Evolutionary conservation across 306 rosid genomes (phyloP).

Genomic region (Trifolium pratense): DNA sequence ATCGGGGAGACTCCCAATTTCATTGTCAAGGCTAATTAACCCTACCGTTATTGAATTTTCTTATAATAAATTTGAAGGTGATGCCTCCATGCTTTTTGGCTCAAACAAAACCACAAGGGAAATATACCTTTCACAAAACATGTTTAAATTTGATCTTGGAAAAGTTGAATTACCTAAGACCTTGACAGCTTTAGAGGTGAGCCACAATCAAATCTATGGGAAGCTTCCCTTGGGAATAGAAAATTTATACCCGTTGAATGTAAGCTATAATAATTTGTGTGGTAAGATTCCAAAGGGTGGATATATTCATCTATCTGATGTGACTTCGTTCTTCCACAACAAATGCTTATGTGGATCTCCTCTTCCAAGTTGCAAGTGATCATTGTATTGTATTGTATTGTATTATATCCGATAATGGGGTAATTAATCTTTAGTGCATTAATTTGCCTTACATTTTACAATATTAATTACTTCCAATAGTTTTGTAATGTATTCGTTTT

Average conservation of each 20-base stretch:
- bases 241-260: slow-evolving; percentile 45
- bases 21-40: slow-evolving; percentile 36
- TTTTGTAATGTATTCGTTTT: not conserved
- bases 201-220: slow-evolving; percentile 54
- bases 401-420: not conserved
- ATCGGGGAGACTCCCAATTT: slow-evolving; percentile 51
- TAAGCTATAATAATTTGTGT: slow-evolving; percentile 64
- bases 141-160: slow-evolving; percentile 47
- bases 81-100: slow-evolving; percentile 57
- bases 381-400: not conserved
- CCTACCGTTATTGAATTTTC: slow-evolving; percentile 41
- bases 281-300: slow-evolving; percentile 61
- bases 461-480: not conserved
- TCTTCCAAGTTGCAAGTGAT: slow-evolving; percentile 47
- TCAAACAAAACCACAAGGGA: slow-evolving; percentile 25
- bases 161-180: slow-evolving; percentile 42
- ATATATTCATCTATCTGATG: slow-evolving; percentile 34
- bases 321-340: not conserved
- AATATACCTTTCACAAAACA: slow-evolving; percentile 50
- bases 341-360: slow-evolving; percentile 67
- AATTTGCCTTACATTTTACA: not conserved
- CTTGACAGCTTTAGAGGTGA: slow-evolving; percentile 46
- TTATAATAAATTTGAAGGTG: slow-evolving; percentile 60
- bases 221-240: slow-evolving; percentile 44
- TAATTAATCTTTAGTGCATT: not conserved